Base-by-base conservation (phyloP, 768 basidiomycete species). In the Macrolepiota fuliginosa region DNA sequence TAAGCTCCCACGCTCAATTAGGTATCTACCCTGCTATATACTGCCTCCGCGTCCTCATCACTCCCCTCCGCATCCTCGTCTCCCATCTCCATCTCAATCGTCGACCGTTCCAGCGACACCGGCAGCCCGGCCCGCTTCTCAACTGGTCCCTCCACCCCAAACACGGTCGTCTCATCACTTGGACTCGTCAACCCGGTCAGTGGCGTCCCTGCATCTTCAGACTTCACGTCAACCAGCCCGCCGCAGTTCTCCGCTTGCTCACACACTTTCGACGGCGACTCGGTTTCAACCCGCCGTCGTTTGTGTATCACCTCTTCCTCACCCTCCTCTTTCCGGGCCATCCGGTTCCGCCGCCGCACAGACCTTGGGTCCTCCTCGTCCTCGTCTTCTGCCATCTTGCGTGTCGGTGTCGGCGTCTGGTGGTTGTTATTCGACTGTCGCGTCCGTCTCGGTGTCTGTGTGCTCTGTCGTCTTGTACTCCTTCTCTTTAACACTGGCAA, bases 121-220 rank as follows among this genome's bases (percentile, higher is more conserved):
- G 66, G 71, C 51, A 70, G 70, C 58, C 65, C 60, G 27, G 64
- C 49, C 37, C 69, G 66, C 15, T 66, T 69, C 27, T 68, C 66
- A 3, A 67, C 69, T 4, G 50, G 52, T 37, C 53, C 56, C 46
- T 80, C 77, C 12, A 68, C 63, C 15, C 73, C 77, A 50, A 77
- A 76, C 45, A 86, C 75, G 9, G 83, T 86, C 56, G 83, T 86
- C 56, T 83, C 83, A 63, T 88, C 88, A 66, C 81, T 86, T 32
- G 83, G 82, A 64, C 81, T 83, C 53, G 82, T 84, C 49, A 80
- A 69, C 19, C 68, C 77, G 32, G 77, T 82, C 50, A 77, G 67
- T 1, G 84, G 83, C 32, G 84, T 86, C 32, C 76, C 81, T 57
- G 73, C 64, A 61, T 84, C 84, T 68, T 87, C 86, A n/a, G 78